phyloP scores from a whole-genome alignment of 148 eudicot genomes.

The Arbutus unedo region DNA sequence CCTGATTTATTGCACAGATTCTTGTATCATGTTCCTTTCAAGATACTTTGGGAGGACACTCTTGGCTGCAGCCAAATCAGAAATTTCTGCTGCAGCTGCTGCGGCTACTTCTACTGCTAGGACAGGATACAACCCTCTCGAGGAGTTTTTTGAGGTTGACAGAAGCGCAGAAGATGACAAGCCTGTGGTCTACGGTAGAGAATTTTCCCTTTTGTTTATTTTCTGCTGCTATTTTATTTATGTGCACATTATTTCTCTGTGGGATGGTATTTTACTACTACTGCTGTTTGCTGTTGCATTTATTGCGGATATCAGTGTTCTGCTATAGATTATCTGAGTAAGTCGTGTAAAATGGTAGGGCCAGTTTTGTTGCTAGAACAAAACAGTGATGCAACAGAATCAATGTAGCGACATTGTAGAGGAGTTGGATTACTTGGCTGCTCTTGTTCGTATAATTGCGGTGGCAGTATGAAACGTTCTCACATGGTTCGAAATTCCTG shows the following conservation, averaged over 20 bases:
- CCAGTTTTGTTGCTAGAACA: not conserved
- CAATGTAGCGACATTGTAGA: not conserved
- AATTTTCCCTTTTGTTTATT: not conserved
- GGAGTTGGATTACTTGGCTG: not conserved
- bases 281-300: not conserved
- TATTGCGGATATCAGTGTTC: not conserved
- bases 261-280: not conserved
- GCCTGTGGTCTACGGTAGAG: constrained; percentile 56
- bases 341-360: not conserved
- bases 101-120: constrained; percentile 40
- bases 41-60: constrained; percentile 49
- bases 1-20: not conserved
- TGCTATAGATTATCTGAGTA: not conserved
- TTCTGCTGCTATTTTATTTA: not conserved
- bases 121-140: constrained; percentile 48
- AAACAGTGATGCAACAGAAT: not conserved
- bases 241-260: not conserved
- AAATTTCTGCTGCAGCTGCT: constrained; percentile 35
- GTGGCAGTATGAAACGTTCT: not conserved
- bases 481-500: not conserved
- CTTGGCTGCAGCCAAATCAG: constrained; percentile 43
- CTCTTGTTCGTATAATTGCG: not conserved
- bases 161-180: constrained; percentile 56
- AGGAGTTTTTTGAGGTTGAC: constrained; percentile 58
- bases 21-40: constrained; percentile 30